Evolutionary conservation across 2,329 filamentous ascomycete species (phyloP), one percentile per base, ranked within the genome.

Genomic region (Penicillium griseofulvum): DNA sequence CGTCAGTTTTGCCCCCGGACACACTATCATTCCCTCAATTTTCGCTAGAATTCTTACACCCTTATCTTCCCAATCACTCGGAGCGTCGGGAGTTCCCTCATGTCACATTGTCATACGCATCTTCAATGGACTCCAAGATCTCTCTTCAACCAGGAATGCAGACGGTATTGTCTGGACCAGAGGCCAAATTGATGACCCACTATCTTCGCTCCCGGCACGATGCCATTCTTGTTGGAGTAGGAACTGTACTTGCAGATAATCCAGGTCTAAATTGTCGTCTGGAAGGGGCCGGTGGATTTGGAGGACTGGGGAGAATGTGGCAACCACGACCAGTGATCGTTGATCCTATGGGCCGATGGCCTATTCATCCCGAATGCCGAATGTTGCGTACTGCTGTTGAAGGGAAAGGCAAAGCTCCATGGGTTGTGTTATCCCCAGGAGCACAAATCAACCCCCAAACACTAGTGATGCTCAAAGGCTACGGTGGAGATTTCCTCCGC

Each of bases 111-210:
- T 97, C 93, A 12, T 97, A 92, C 73, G 93, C 94, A 22, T 88
- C 87, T 7, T 97, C 92, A 4, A 87, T 99, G 63, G 93, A 97
- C 76, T 87, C 88, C 38, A 84, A 86, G 51, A 81, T 95, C 48
- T 84, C 91, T 1, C 81, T 93, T 28, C 81, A 87, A 0, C 90
- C 91, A 0, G 91, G 91, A 14, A 80, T 85, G n/a, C 89, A 88
- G 62, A 97, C 93, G 2, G 80, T 83, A 0, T 83, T 97, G 14
- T 97, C 93, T 1, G 92, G 92, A 4, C 83, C 88, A 0, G 81
- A 87, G 60, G 90, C 90, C 36, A 96, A 96, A 74, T 83, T 89
- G 50, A 95, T 97, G 90, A 97, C 93, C 0, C 93, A 97, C 74
- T 90, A 89, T 70, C 83, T 97, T 28, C 89, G 93, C 65, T 87